Evolutionary conservation across 345 rosid genomes (phyloP).

Genomic region (Isatis tinctoria): DNA sequence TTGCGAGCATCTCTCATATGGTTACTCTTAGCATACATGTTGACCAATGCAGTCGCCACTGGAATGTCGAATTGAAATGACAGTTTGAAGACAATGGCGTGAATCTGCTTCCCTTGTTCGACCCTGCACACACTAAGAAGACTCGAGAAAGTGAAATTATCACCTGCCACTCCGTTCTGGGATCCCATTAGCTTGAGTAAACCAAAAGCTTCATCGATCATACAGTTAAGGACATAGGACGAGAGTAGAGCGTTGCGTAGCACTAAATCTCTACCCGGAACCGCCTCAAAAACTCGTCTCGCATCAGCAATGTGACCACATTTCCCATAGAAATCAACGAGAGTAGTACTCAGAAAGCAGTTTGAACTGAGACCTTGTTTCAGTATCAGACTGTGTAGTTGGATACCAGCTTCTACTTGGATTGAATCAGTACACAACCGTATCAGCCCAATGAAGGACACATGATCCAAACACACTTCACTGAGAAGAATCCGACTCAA

Average conservation of each 20-base stretch:
- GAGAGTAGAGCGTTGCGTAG: conserved; percentile 61
- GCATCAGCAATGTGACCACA: conserved; percentile 48
- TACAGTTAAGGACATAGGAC: conserved; percentile 45
- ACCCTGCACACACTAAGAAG: conserved; percentile 43
- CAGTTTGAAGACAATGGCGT: conserved; percentile 40
- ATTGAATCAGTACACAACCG: conserved; percentile 42
- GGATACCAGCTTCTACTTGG: conserved; percentile 40
- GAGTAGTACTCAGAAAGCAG: conserved; percentile 43
- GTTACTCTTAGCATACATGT: conserved; percentile 54
- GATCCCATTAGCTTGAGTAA: conserved; percentile 43
- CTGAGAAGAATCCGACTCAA: conserved; percentile 45
- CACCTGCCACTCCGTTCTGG: conserved; percentile 36
- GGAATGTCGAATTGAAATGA: conserved; percentile 45
- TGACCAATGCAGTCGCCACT: conserved; percentile 57
- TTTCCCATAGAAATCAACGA: conserved; percentile 69
- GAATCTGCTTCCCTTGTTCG: conserved; percentile 53
- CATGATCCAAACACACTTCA: conserved; percentile 41
- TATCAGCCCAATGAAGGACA: conserved; percentile 49
- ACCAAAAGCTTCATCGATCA: conserved; percentile 42
- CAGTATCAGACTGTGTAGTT: conserved; percentile 48
- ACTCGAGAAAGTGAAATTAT: conserved; percentile 57
- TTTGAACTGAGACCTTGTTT: conserved; percentile 46
- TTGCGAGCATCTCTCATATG: conserved; percentile 37
- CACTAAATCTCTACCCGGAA: conserved; percentile 45
- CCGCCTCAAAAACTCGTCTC: conserved; percentile 41